These are phyloP conservation scores for Ceratocystis papillata DNA, from an alignment of 2,329 filamentous ascomycete species.

Conservation along the genomic window DNA sequence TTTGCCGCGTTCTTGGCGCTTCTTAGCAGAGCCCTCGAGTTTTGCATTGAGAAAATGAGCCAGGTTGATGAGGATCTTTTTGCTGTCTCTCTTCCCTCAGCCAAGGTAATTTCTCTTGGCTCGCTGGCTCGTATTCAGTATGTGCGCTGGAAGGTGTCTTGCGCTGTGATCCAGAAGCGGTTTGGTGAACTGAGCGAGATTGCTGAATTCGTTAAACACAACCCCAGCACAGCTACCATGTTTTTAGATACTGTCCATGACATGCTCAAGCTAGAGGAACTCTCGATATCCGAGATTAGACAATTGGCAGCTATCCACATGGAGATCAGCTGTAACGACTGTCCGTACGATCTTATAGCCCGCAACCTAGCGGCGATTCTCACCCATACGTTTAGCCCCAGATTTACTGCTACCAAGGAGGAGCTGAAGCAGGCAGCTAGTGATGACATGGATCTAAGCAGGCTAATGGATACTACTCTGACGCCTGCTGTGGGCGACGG, in stretches of 20 bases:
- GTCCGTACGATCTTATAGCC: constrained; percentile 20
- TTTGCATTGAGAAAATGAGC: constrained; percentile 13
- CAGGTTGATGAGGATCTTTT: constrained; percentile 6
- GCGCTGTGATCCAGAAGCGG: constrained; percentile 15
- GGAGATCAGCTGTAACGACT: constrained; percentile 11
- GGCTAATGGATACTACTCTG: constrained; percentile 16
- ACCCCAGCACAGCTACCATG: constrained; percentile 18
- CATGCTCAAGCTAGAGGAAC: constrained; percentile 14
- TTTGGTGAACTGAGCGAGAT: constrained; percentile 1
- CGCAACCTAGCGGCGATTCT: constrained; percentile 21
- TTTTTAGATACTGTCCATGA: constrained; percentile 20
- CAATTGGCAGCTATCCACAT: constrained; percentile 17
- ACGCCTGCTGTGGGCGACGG: constrained; percentile 20
- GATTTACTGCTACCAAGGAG: constrained; percentile 14
- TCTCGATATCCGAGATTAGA: constrained; percentile 16
- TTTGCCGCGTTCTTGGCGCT: constrained; percentile 10
- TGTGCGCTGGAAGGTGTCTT: constrained; percentile 19
- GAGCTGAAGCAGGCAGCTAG: constrained; percentile 10
- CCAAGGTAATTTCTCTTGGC: constrained; percentile 12
- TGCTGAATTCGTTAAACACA: constrained; percentile 6
- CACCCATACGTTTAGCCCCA: constrained; percentile 21
- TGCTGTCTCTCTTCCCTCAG: constrained; percentile 16
- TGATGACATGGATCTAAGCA: constrained; percentile 14
- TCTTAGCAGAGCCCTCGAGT: constrained; percentile 21
- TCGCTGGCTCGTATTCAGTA: constrained; percentile 22